Evolutionary conservation across 1,284 basidiomycete genomes (phyloP).

Genomic region (Cerioporus squamosus): DNA sequence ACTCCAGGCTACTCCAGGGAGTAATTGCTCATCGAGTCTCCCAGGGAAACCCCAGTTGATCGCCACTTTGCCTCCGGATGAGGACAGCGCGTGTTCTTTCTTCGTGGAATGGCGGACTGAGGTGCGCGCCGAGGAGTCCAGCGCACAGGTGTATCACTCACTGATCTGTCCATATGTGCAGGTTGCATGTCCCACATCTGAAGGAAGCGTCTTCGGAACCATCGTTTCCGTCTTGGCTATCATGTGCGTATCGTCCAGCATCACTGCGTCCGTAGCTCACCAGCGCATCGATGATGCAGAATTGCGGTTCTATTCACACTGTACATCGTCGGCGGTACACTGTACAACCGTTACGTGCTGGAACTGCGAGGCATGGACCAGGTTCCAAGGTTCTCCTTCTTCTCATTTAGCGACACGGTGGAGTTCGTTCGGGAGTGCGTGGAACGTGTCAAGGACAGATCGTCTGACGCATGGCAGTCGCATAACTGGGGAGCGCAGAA

Average conservation of each 20-base stretch:
- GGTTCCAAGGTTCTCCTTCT: conserved; percentile 66
- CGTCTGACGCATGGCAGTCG: conserved; percentile 26
- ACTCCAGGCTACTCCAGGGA: not conserved
- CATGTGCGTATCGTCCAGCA: conserved; percentile 44
- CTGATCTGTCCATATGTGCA: conserved; percentile 29
- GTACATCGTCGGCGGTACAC: conserved; percentile 62
- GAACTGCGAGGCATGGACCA: conserved; percentile 64
- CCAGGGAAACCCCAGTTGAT: conserved; percentile 58
- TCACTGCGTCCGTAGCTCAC: conserved; percentile 16
- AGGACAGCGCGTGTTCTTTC: conserved; percentile 67
- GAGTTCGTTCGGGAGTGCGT: conserved; percentile 31
- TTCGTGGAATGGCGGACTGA: conserved; percentile 76
- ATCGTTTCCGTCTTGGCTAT: conserved; percentile 56
- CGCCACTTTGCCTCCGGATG: conserved; percentile 64
- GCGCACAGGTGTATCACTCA: conserved; percentile 8
- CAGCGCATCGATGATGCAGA: conserved; percentile 37
- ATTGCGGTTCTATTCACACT: conserved; percentile 55
- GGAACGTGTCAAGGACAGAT: conserved; percentile 28
- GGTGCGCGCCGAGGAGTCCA: conserved; percentile 41
- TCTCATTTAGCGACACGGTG: conserved; percentile 36
- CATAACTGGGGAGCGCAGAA: conserved; percentile 25
- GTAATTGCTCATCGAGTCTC: not conserved
- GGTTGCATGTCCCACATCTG: conserved; percentile 69
- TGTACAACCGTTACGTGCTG: conserved; percentile 74
- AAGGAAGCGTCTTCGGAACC: conserved; percentile 53